Evolutionary conservation across 2,329 filamentous ascomycete species (phyloP).

Genomic region (Aspergillus aculeatus): DNA sequence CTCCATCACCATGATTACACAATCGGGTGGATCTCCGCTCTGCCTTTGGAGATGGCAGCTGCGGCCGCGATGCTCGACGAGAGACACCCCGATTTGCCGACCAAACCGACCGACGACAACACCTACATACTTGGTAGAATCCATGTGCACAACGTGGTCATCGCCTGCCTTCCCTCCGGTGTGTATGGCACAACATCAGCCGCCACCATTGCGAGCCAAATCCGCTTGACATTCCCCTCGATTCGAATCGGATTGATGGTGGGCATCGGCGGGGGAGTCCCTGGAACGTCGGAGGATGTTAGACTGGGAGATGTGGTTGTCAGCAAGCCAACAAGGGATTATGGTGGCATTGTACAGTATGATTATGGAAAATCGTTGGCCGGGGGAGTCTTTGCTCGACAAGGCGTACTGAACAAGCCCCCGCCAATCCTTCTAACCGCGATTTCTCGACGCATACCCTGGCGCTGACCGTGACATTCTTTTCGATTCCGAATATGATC

Average conservation of each 20-base stretch:
- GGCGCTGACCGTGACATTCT: neutral
- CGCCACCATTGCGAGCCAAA: slow-evolving; percentile 6
- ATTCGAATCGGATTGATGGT: slow-evolving; percentile 13
- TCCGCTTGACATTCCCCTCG: slow-evolving; percentile 7
- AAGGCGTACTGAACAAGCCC: slow-evolving; percentile 5
- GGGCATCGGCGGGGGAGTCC: slow-evolving; percentile 12
- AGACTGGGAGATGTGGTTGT: slow-evolving; percentile 12
- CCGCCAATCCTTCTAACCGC: slow-evolving; percentile 4
- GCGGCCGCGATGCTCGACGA: slow-evolving; percentile 11
- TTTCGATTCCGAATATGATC: slow-evolving; percentile 1
- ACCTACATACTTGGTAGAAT: slow-evolving; percentile 6
- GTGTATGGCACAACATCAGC: slow-evolving; percentile 7
- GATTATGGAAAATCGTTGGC: slow-evolving; percentile 10
- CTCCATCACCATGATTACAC: slow-evolving; percentile 6
- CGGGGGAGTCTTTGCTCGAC: neutral
- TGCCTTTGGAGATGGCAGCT: slow-evolving; percentile 6
- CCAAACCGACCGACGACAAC: slow-evolving; percentile 4
- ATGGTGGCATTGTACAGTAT: slow-evolving; percentile 11
- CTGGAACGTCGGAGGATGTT: neutral
- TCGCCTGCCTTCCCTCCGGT: slow-evolving; percentile 5
- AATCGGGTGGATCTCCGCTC: slow-evolving; percentile 11
- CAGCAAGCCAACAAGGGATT: neutral
- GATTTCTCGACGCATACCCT: neutral
- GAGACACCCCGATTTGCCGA: neutral
- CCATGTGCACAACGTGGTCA: slow-evolving; percentile 8